These are phyloP conservation scores for Inga leiocalycina DNA, from an alignment of 306 rosid species.

Conservation along the genomic window DNA sequence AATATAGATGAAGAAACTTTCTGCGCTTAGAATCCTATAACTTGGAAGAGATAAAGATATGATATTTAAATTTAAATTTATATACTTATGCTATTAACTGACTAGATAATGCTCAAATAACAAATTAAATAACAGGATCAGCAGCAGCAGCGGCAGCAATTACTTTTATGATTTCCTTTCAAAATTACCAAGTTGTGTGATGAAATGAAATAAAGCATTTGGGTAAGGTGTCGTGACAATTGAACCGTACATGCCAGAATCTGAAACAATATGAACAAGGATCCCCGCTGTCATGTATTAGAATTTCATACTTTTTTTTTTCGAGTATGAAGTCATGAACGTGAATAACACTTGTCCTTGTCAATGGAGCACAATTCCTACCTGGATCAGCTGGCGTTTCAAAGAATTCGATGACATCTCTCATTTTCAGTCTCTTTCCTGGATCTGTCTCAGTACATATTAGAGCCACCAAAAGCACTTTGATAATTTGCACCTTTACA, in stretches of 20 bases:
- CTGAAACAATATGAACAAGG: background rate
- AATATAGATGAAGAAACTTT: background rate
- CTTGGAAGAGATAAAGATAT: background rate
- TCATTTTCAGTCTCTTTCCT: background rate
- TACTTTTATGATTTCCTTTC: background rate
- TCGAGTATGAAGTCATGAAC: background rate
- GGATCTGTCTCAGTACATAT: background rate
- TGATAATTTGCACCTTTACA: background rate
- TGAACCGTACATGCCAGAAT: background rate
- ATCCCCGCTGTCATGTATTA: background rate
- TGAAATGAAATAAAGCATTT: background rate
- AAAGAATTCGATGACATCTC: background rate
- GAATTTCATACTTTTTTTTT: background rate
- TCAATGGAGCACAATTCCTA: background rate
- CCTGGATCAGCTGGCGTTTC: background rate
- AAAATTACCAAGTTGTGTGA: background rate
- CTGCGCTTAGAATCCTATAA: background rate
- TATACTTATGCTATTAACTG: background rate
- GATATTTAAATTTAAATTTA: no score
- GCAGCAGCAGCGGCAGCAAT: background rate
- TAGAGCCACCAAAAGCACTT: background rate
- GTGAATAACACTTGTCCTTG: background rate
- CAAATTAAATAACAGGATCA: background rate
- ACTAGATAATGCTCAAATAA: background rate
- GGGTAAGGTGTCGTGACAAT: background rate